phyloP scores from a whole-genome alignment of 371 early-diverging fungal species.

The Actinomortierella ambigua region DNA sequence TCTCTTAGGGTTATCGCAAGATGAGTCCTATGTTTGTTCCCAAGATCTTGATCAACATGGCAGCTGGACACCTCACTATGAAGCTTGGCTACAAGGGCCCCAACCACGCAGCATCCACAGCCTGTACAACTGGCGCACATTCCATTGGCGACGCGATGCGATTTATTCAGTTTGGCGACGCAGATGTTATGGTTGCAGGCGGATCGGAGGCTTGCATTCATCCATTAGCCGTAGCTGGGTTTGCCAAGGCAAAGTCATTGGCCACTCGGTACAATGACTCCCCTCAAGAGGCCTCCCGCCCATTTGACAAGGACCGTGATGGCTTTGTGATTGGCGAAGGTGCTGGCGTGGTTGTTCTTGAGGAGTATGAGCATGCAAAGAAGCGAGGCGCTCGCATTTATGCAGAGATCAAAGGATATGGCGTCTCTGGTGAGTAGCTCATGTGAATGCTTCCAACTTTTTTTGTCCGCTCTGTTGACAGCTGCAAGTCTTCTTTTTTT shows the following conservation, averaged over 20 bases:
- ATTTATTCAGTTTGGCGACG: conserved; percentile 91
- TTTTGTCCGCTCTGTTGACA: not conserved
- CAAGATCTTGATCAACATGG: conserved; percentile 90
- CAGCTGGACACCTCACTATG: conserved; percentile 92
- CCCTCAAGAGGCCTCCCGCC: conserved; percentile 83
- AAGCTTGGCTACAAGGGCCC: conserved; percentile 90
- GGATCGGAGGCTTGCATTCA: conserved; percentile 88
- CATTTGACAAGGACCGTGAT: conserved; percentile 85
- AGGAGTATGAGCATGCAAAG: conserved; percentile 89
- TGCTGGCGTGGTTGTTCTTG: conserved; percentile 89
- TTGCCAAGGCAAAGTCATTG: conserved; percentile 87
- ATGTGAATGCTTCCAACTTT: not conserved
- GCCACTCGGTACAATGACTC: conserved; percentile 76
- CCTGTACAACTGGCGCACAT: conserved; percentile 96
- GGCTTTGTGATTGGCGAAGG: conserved; percentile 98
- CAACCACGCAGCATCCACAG: conserved; percentile 90
- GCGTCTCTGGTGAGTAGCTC: conserved; percentile 66
- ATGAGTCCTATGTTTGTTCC: conserved; percentile 94
- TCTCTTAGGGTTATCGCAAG: conserved; percentile 68
- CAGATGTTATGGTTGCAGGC: conserved; percentile 97
- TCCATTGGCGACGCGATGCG: conserved; percentile 93
- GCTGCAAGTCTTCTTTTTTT: too few species aligned
- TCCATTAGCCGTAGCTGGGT: conserved; percentile 90
- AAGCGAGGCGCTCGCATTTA: conserved; percentile 87
- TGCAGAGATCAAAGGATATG: conserved; percentile 90